Conservation (phyloP, 495 filamentous ascomycete genomes). For the Usnea hakonensis region DNA sequence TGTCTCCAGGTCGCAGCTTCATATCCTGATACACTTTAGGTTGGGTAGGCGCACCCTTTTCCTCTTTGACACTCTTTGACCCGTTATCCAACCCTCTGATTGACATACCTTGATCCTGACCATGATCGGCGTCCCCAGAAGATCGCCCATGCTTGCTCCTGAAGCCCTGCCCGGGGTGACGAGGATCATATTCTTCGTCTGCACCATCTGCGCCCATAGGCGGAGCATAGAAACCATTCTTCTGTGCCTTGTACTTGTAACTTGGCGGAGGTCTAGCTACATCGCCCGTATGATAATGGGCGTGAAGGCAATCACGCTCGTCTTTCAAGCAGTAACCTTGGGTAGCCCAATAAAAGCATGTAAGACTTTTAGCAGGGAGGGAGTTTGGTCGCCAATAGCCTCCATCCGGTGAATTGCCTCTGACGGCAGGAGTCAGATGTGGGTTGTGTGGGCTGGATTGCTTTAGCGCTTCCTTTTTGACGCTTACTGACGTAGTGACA, state of each 20-base stretch:
- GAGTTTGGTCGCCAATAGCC: not conserved
- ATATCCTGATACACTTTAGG: not conserved
- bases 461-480: not conserved
- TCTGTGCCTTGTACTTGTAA: slow-evolving; percentile 3
- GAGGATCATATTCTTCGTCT: not conserved
- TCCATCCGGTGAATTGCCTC: not conserved
- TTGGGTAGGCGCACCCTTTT: slow-evolving; percentile 1
- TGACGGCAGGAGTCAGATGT: not conserved
- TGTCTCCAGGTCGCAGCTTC: slow-evolving; percentile 2
- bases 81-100: not conserved
- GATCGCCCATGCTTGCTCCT: not conserved
- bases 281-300: not conserved
- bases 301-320: slow-evolving; percentile 2
- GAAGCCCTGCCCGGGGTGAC: not conserved
- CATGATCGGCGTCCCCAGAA: not conserved
- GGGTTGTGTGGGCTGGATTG: not conserved
- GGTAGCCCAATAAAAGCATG: slow-evolving; percentile 4
- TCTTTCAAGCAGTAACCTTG: not conserved
- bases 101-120: not conserved
- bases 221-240: not conserved
- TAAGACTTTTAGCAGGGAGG: not conserved
- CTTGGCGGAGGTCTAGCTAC: not conserved
- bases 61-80: not conserved
- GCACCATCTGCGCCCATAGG: not conserved
- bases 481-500: not conserved